A percentile compares a stretch with the other conserved stretches of the same genome.
These are phyloP conservation scores for Candida oleophila DNA, from an alignment of 805 yeast species.

Conservation along the genomic window DNA sequence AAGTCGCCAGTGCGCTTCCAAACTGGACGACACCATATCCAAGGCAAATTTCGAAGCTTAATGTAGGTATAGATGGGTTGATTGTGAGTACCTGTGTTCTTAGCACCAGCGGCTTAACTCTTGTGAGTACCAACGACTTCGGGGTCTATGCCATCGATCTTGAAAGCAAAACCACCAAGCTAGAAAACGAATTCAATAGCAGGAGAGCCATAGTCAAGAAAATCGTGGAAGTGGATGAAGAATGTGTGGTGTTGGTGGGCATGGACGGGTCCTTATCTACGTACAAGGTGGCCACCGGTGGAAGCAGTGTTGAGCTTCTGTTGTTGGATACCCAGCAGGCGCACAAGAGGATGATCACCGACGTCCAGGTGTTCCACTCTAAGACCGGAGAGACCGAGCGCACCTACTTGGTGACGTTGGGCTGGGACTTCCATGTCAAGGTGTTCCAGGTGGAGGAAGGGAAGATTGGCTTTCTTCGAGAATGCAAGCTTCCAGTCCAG, in stretches of 20 bases:
- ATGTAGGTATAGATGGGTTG: constrained; percentile 18
- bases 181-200: constrained; percentile 15
- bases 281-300: constrained; percentile 4
- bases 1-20: constrained; percentile 10
- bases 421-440: constrained; percentile 54
- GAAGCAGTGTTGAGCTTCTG: constrained; percentile 4
- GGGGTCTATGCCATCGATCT: constrained; percentile 18
- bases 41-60: constrained; percentile 8
- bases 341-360: constrained; percentile 37
- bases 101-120: constrained; percentile 6
- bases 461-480: constrained; percentile 11
- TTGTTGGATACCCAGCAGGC: constrained; percentile 22
- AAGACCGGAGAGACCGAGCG: constrained; percentile 9
- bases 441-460: constrained; percentile 28
- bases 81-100: constrained; percentile 18
- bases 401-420: constrained; percentile 51
- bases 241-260: constrained; percentile 42
- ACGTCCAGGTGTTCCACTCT: constrained; percentile 25
- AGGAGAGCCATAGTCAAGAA: constrained; percentile 32
- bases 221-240: constrained; percentile 24
- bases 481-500: constrained; percentile 42
- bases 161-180: constrained; percentile 13
- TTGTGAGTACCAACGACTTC: constrained; percentile 19
- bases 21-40: constrained; percentile 37
- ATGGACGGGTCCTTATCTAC: constrained; percentile 50